Percentiles rank a stretch among this genome's conserved stretches.
These are phyloP conservation scores for Sicyos edulis DNA, from an alignment of 306 rosid species.

Conservation along the genomic window DNA sequence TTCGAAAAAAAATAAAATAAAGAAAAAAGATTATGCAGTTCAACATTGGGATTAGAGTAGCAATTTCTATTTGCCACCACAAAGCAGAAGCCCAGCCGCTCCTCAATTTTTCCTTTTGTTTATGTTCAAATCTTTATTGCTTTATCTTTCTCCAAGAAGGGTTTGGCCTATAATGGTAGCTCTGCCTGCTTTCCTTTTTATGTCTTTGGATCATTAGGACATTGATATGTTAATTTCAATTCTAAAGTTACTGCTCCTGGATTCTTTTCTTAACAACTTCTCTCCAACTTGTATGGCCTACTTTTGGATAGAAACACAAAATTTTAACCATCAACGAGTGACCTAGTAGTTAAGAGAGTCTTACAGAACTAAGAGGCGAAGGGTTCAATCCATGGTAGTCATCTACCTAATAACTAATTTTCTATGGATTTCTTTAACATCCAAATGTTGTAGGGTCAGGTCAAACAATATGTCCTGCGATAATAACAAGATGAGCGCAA, in stretches of 20 bases:
- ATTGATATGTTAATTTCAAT: background rate
- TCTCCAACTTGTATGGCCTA: background rate
- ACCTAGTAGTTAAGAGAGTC: too few species aligned
- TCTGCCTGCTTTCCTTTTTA: background rate
- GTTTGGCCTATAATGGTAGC: slow-evolving; percentile 36
- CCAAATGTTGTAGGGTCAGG: too few species aligned
- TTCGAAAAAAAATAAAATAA: background rate
- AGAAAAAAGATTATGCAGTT: background rate
- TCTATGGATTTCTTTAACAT: too few species aligned
- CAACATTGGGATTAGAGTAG: slow-evolving; percentile 11
- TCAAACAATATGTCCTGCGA: too few species aligned
- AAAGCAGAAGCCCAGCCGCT: slow-evolving; percentile 3
- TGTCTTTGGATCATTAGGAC: slow-evolving; percentile 10
- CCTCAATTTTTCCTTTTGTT: background rate
- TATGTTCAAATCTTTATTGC: slow-evolving; percentile 10
- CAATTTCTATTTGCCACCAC: background rate
- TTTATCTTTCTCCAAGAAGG: slow-evolving; percentile 29
- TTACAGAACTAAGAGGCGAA: too few species aligned
- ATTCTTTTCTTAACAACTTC: background rate
- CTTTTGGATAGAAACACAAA: background rate
- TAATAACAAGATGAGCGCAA: too few species aligned
- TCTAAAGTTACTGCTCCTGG: background rate
- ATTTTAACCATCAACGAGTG: too few species aligned
- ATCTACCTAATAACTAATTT: too few species aligned
- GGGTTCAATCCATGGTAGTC: too few species aligned